A percentile compares a stretch with the other conserved stretches of the same genome.
Conservation (phyloP, 2,329 filamentous ascomycete genomes). For the Fusarium haematococcum region DNA sequence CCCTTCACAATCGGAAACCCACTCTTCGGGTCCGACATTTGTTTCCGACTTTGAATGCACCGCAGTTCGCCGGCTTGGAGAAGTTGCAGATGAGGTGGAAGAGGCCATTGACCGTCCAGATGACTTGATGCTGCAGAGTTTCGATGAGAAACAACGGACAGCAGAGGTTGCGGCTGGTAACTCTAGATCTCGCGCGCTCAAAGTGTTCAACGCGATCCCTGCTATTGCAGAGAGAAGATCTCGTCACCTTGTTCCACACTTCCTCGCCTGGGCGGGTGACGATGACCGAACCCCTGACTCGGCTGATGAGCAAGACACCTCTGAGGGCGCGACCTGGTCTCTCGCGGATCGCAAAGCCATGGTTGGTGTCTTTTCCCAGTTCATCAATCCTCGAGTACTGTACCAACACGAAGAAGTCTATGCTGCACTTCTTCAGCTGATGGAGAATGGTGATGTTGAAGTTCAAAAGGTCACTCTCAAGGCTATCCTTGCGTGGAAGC, state of each 20-base stretch:
- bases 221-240: conserved; percentile 87
- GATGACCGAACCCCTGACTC: conserved; percentile 55
- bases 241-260: conserved; percentile 84
- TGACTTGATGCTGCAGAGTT: conserved; percentile 70
- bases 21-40: conserved; percentile 52
- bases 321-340: conserved; percentile 67
- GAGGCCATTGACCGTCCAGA: conserved; percentile 64
- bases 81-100: conserved; percentile 63
- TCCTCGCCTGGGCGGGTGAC: conserved; percentile 81
- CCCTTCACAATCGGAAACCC: conserved; percentile 52
- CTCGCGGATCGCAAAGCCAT: conserved; percentile 87
- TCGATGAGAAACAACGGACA: conserved; percentile 72
- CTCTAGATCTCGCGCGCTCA: conserved; percentile 82
- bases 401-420: conserved; percentile 84
- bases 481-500: conserved; percentile 90
- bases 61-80: conserved; percentile 73
- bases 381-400: conserved; percentile 86
- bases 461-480: conserved; percentile 88
- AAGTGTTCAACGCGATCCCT: conserved; percentile 79
- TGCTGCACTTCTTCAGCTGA: conserved; percentile 76
- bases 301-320: conserved; percentile 50
- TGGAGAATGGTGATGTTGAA: conserved; percentile 90
- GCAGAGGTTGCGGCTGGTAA: conserved; percentile 63
- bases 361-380: conserved; percentile 84
- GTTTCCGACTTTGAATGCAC: conserved; percentile 87